Conservation (phyloP, 23 red algal genomes). For the Gracilaria domingensis region DNA sequence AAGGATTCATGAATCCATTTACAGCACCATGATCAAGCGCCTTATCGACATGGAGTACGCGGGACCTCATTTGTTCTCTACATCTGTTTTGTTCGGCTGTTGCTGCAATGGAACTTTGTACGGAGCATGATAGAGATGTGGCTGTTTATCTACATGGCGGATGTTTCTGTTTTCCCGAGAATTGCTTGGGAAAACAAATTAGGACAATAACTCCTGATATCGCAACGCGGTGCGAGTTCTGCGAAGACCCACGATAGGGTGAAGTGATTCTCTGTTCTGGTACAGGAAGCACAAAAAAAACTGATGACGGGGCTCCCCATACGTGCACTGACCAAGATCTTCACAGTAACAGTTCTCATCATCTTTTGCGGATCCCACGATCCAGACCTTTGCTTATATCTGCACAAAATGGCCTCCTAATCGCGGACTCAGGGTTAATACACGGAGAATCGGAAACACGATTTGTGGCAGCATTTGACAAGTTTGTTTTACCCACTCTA, state of each 20-base stretch:
- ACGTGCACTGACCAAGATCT: too few species aligned
- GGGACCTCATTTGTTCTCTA: neutral
- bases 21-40: neutral
- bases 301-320: too few species aligned
- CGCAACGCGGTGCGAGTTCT: neutral
- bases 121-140: neutral
- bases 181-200: neutral
- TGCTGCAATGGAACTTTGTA: neutral
- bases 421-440: neutral
- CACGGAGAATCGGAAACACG: conserved; percentile 37
- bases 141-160: neutral
- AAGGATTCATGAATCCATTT: neutral
- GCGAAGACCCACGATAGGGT: neutral
- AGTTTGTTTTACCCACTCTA: neutral
- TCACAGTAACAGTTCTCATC: too few species aligned
- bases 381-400: neutral
- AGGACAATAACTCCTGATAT: neutral
- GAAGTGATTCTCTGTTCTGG: neutral
- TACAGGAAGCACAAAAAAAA: too few species aligned
- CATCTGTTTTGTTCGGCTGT: neutral
- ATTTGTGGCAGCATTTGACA: conserved; percentile 8
- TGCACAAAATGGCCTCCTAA: neutral
- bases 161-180: neutral
- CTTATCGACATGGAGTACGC: neutral
- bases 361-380: neutral